Conservation (phyloP, 2,329 filamentous ascomycete genomes). For the Colletotrichum cereale region DNA sequence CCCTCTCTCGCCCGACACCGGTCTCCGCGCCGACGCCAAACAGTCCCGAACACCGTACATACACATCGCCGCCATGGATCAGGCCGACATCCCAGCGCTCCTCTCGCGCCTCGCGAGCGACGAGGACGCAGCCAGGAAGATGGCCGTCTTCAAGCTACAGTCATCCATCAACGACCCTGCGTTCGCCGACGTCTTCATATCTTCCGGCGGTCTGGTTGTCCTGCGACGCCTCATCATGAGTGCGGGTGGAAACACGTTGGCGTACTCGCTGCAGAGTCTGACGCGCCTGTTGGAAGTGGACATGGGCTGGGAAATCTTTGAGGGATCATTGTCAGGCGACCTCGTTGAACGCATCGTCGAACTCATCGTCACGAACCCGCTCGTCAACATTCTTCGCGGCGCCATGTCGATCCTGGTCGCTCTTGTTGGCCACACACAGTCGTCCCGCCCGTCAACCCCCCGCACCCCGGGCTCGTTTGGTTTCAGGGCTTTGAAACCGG, state of each 20-base stretch:
- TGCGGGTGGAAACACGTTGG: slow-evolving; percentile 91
- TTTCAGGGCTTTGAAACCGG: slow-evolving; percentile 91
- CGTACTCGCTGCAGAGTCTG: slow-evolving; percentile 92
- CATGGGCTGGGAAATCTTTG: slow-evolving; percentile 95
- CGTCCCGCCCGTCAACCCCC: slow-evolving; percentile 54
- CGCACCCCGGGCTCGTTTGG: slow-evolving; percentile 76
- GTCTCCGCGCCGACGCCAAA: slow-evolving; percentile 26
- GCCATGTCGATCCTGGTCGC: slow-evolving; percentile 97
- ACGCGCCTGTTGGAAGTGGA: slow-evolving; percentile 92
- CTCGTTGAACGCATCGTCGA: slow-evolving; percentile 85
- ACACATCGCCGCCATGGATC: slow-evolving; percentile 65
- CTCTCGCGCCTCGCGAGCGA: slow-evolving; percentile 74
- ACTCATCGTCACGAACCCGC: slow-evolving; percentile 91
- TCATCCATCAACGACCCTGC: slow-evolving; percentile 94
- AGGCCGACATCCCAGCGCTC: slow-evolving; percentile 75
- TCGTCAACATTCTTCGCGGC: slow-evolving; percentile 96
- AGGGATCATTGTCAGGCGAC: slow-evolving; percentile 71
- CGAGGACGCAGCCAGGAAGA: slow-evolving; percentile 94
- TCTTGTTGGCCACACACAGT: slow-evolving; percentile 87
- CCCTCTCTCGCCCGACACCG: slow-evolving; percentile 19
- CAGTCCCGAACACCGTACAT: slow-evolving; percentile 17
- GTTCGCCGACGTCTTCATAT: slow-evolving; percentile 96
- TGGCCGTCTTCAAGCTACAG: slow-evolving; percentile 99
- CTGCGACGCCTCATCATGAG: slow-evolving; percentile 86
- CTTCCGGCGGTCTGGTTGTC: slow-evolving; percentile 85